Conservation (phyloP, 768 basidiomycete species). For the Tephrocybe sp. region DNA sequence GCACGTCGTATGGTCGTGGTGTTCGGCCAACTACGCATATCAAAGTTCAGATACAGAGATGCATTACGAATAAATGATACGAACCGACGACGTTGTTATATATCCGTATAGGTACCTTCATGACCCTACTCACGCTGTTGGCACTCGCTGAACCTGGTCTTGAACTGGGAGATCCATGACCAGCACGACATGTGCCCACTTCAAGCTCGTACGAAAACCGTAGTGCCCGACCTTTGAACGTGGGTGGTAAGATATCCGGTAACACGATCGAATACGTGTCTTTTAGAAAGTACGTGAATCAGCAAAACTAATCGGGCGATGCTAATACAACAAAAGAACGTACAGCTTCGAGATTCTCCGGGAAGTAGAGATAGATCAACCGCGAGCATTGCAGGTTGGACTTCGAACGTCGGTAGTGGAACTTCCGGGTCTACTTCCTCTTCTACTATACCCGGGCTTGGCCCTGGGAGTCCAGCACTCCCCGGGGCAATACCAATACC, state of each 20-base stretch:
- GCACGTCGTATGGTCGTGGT: slow-evolving; percentile 71
- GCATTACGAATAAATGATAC: slow-evolving; percentile 20
- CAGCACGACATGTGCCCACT: slow-evolving; percentile 81
- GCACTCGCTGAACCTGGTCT: slow-evolving; percentile 24
- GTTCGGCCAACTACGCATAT: slow-evolving; percentile 45
- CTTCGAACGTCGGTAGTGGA: slow-evolving; percentile 82
- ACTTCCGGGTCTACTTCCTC: slow-evolving; percentile 58
- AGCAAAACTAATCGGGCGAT: too few species aligned
- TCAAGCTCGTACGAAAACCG: slow-evolving; percentile 87
- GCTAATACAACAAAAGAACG: slow-evolving; percentile 29
- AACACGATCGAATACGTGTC: slow-evolving; percentile 78
- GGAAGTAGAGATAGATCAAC: slow-evolving; percentile 81
- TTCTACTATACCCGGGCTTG: slow-evolving; percentile 14
- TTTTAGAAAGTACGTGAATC: slow-evolving; percentile 26
- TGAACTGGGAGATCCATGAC: slow-evolving; percentile 20
- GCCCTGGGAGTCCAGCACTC: background rate
- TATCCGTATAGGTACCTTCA: slow-evolving; percentile 89
- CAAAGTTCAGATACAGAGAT: background rate
- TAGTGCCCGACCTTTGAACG: slow-evolving; percentile 81
- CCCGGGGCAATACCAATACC: slow-evolving; percentile 14
- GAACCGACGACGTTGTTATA: slow-evolving; percentile 85
- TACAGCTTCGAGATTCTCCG: slow-evolving; percentile 85
- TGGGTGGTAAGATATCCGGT: slow-evolving; percentile 83
- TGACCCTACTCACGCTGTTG: slow-evolving; percentile 65
- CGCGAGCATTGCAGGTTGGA: slow-evolving; percentile 82